phyloP scores from a whole-genome alignment of 2,329 filamentous ascomycete genomes.

The Aspergillus viridinutans region DNA sequence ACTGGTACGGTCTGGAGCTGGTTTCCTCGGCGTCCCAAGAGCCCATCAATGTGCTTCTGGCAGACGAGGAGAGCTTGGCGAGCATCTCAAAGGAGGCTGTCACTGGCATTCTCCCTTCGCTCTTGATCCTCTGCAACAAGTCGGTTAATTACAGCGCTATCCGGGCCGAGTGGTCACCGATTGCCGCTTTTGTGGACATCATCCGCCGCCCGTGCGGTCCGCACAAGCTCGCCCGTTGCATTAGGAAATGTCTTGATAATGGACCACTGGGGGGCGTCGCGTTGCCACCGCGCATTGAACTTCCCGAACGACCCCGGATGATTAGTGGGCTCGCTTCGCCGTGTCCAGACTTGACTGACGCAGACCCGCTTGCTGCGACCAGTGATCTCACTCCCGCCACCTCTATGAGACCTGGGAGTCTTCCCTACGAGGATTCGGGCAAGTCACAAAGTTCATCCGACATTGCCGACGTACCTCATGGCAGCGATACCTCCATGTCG shows the following conservation, averaged over 20 bases:
- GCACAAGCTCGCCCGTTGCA: slow-evolving; percentile 38
- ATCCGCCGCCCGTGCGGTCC: slow-evolving; percentile 39
- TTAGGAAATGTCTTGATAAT: slow-evolving; percentile 28
- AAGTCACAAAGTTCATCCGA: slow-evolving; percentile 4
- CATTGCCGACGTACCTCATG: slow-evolving; percentile 1
- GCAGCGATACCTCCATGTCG: slow-evolving; percentile 6
- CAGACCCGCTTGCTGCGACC: not conserved
- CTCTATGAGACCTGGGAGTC: not conserved
- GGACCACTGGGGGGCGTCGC: slow-evolving; percentile 5
- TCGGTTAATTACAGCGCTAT: slow-evolving; percentile 31
- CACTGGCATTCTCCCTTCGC: slow-evolving; percentile 21
- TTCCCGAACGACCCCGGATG: slow-evolving; percentile 8
- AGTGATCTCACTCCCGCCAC: slow-evolving; percentile 5
- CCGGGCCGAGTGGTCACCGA: slow-evolving; percentile 23
- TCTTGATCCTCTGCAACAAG: slow-evolving; percentile 37
- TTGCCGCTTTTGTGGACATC: slow-evolving; percentile 34
- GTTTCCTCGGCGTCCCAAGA: slow-evolving; percentile 23
- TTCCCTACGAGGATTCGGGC: not conserved
- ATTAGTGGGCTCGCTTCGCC: not conserved
- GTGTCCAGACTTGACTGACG: not conserved
- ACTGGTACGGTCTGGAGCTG: slow-evolving; percentile 37
- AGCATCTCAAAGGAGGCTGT: slow-evolving; percentile 14
- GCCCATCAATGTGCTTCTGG: slow-evolving; percentile 34
- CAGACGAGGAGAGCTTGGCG: slow-evolving; percentile 28
- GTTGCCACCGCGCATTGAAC: slow-evolving; percentile 10